These are phyloP conservation scores for Nitzschia inconspicua DNA, from an alignment of 108 stramenopile genomes.

Conservation along the genomic window DNA sequence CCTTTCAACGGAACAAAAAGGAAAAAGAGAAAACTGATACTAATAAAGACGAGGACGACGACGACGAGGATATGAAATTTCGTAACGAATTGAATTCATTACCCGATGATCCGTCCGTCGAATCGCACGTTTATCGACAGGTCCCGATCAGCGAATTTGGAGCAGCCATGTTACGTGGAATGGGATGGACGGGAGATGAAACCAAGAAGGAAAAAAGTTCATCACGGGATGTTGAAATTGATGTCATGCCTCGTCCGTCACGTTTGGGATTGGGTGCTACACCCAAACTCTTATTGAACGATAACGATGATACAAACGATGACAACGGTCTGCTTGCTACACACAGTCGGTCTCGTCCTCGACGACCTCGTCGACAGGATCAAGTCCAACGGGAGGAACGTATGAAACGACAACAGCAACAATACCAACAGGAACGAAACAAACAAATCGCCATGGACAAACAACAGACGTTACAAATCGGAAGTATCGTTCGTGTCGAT, in stretches of 20 bases:
- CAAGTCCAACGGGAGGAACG: slow-evolving; percentile 64
- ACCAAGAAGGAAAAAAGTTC: neutral
- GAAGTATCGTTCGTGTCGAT: slow-evolving; percentile 66
- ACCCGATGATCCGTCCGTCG: slow-evolving; percentile 31
- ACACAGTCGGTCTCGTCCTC: slow-evolving; percentile 7
- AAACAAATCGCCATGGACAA: slow-evolving; percentile 54
- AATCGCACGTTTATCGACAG: slow-evolving; percentile 52
- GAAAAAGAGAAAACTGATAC: neutral
- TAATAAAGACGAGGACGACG: slow-evolving; percentile 2
- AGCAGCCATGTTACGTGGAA: slow-evolving; percentile 82
- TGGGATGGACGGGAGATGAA: slow-evolving; percentile 75
- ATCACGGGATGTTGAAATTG: slow-evolving; percentile 6
- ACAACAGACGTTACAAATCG: slow-evolving; percentile 69
- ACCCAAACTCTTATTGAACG: slow-evolving; percentile 39
- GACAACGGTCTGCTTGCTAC: no score
- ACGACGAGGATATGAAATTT: slow-evolving; percentile 20
- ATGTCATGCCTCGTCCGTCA: slow-evolving; percentile 66
- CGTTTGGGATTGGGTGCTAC: slow-evolving; percentile 84
- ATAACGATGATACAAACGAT: slow-evolving; percentile 28
- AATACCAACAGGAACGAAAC: slow-evolving; percentile 43
- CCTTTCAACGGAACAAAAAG: slow-evolving; percentile 18
- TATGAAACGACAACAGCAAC: slow-evolving; percentile 39
- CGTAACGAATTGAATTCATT: slow-evolving; percentile 21
- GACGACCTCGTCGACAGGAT: slow-evolving; percentile 36
- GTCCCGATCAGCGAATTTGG: slow-evolving; percentile 87